Conservation (phyloP, 2,329 filamentous ascomycete species). For the Alternaria sp. region DNA sequence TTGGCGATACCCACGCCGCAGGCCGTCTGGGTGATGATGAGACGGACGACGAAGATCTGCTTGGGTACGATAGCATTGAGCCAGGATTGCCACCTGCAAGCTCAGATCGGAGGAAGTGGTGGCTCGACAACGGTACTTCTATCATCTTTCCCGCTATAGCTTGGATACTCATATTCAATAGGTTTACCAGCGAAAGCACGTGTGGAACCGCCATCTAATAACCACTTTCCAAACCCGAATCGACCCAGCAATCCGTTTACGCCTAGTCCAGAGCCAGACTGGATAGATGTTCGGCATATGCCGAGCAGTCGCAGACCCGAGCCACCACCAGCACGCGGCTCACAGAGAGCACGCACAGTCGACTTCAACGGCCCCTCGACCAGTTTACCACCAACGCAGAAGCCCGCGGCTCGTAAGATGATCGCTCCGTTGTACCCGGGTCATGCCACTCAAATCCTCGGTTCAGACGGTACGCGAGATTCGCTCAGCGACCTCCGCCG, state of each 20-base stretch:
- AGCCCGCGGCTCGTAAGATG: constrained; percentile 37
- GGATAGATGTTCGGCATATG: constrained; percentile 64
- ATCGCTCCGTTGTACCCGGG: constrained; percentile 37
- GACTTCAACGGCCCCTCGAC: constrained; percentile 40
- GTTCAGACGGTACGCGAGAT: constrained; percentile 30
- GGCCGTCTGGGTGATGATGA: constrained; percentile 60
- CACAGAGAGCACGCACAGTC: constrained; percentile 35
- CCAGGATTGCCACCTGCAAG: constrained; percentile 72
- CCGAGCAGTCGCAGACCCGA: constrained; percentile 29
- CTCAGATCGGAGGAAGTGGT: constrained; percentile 69
- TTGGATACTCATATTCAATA: constrained; percentile 40
- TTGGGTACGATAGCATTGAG: constrained; percentile 82
- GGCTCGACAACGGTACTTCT: constrained; percentile 66
- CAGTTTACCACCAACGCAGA: constrained; percentile 22
- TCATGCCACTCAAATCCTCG: constrained; percentile 26
- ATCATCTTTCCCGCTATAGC: constrained; percentile 55
- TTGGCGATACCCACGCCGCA: constrained; percentile 68
- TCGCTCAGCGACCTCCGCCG: constrained; percentile 30
- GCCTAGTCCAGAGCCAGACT: constrained; percentile 77
- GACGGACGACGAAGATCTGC: constrained; percentile 77
- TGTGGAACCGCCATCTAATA: constrained; percentile 68
- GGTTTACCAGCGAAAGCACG: constrained; percentile 77
- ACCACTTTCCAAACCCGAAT: constrained; percentile 72
- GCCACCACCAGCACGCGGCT: constrained; percentile 41
- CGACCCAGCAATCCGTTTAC: constrained; percentile 84